Evolutionary conservation across 1,139 yeast genomes (phyloP).

Genomic region (Yamadazyma dushanensis): DNA sequence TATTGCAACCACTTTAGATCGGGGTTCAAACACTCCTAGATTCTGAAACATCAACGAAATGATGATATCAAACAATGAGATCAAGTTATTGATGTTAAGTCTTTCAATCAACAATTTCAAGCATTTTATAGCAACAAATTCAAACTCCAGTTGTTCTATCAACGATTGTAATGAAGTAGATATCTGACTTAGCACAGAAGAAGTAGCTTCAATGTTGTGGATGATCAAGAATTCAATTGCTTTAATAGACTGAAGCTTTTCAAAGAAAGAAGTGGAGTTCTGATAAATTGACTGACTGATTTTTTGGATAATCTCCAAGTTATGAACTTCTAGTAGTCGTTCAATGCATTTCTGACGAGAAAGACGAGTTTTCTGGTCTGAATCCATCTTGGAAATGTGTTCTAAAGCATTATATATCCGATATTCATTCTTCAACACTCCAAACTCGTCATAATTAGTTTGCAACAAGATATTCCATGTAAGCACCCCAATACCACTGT

Average conservation of each 20-base stretch:
- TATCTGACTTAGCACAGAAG: slow-evolving; percentile 83
- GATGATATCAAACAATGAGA: slow-evolving; percentile 46
- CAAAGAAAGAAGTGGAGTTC: slow-evolving; percentile 64
- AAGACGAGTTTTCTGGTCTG: slow-evolving; percentile 12
- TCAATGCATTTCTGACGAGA: slow-evolving; percentile 21
- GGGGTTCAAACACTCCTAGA: slow-evolving; percentile 52
- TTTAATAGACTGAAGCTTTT: slow-evolving; percentile 68
- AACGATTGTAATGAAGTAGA: slow-evolving; percentile 86
- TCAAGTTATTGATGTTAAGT: slow-evolving; percentile 52
- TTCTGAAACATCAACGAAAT: slow-evolving; percentile 57
- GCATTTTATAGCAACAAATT: slow-evolving; percentile 62
- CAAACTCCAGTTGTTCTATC: slow-evolving; percentile 61
- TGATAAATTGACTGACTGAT: slow-evolving; percentile 82
- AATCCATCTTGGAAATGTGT: slow-evolving; percentile 34
- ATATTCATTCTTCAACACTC: slow-evolving; percentile 27
- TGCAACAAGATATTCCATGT: slow-evolving; percentile 44
- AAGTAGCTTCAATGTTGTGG: slow-evolving; percentile 60
- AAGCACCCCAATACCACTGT: slow-evolving; percentile 45
- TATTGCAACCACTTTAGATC: slow-evolving; percentile 48
- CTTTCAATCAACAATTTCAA: slow-evolving; percentile 60
- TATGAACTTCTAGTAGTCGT: slow-evolving; percentile 50
- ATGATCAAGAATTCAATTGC: slow-evolving; percentile 72
- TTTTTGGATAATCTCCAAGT: slow-evolving; percentile 73
- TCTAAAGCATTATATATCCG: slow-evolving; percentile 41
- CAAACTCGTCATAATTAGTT: slow-evolving; percentile 32